These are phyloP conservation scores for Lichina pygmaea DNA, from an alignment of 495 filamentous ascomycete genomes.

Conservation along the genomic window DNA sequence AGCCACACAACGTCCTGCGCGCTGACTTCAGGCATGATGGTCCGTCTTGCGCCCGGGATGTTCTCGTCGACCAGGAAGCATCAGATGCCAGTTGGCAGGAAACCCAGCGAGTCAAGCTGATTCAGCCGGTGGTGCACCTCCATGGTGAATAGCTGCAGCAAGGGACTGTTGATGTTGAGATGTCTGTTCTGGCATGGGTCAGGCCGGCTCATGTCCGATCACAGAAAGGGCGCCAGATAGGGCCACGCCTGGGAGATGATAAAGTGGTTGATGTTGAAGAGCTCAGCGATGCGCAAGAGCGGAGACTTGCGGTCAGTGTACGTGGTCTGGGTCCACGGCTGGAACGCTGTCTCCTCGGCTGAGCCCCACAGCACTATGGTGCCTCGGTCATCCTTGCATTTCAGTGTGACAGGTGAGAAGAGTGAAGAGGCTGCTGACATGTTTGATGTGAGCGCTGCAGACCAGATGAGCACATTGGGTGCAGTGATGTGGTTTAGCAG, in stretches of 20 bases:
- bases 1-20: slow-evolving; percentile 44
- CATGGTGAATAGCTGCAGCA: slow-evolving; percentile 39
- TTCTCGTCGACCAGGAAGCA: slow-evolving; percentile 70
- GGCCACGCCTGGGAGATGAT: slow-evolving; percentile 55
- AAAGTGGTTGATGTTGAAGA: slow-evolving; percentile 87
- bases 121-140: slow-evolving; percentile 62
- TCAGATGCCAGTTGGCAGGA: slow-evolving; percentile 40
- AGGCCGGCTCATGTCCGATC: slow-evolving; percentile 53
- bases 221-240: slow-evolving; percentile 64
- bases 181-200: slow-evolving; percentile 29
- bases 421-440: slow-evolving; percentile 34
- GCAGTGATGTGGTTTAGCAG: slow-evolving; percentile 83
- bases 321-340: slow-evolving; percentile 35
- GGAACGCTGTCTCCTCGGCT: slow-evolving; percentile 36
- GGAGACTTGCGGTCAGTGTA: slow-evolving; percentile 56
- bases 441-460: slow-evolving; percentile 79
- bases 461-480: slow-evolving; percentile 90
- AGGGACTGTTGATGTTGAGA: slow-evolving; percentile 28
- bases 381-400: slow-evolving; percentile 62
- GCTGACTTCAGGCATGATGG: slow-evolving; percentile 57
- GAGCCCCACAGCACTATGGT: slow-evolving; percentile 56
- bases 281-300: slow-evolving; percentile 55
- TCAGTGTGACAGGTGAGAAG: slow-evolving; percentile 39
- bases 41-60: slow-evolving; percentile 55
- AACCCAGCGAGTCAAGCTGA: slow-evolving; percentile 52